Evolutionary conservation across 768 basidiomycete genomes (phyloP).

Genomic region (Phylloporus sp.): DNA sequence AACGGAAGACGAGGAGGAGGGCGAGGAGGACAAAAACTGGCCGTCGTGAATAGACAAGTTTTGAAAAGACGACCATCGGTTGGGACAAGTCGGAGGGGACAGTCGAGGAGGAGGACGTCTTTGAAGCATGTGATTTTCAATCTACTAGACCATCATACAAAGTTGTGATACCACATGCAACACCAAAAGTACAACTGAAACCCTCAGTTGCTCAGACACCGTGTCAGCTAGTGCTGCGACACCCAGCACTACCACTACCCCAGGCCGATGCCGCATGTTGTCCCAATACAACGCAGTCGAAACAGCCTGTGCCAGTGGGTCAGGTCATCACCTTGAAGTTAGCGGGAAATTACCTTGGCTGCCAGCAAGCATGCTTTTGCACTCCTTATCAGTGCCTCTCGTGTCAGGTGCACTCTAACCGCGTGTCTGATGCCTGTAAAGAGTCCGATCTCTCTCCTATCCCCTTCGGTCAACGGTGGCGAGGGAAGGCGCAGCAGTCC

Average conservation of each 20-base stretch:
- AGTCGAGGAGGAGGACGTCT: too few species aligned
- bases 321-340: neutral
- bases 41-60: conserved; percentile 12
- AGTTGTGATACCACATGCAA: conserved; percentile 34
- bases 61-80: conserved; percentile 19
- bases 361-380: conserved; percentile 36
- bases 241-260: conserved; percentile 27
- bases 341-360: conserved; percentile 28
- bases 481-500: conserved; percentile 16
- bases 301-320: conserved; percentile 16
- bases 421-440: neutral
- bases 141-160: neutral
- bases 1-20: conserved; percentile 49
- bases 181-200: conserved; percentile 36
- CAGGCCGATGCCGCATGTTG: conserved; percentile 22
- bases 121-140: conserved; percentile 20
- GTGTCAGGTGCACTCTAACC: conserved; percentile 12
- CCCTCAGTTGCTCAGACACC: conserved; percentile 37
- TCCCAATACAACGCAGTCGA: conserved; percentile 23
- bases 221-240: conserved; percentile 44
- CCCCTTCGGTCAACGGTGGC: neutral
- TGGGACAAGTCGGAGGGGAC: neutral
- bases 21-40: conserved; percentile 42
- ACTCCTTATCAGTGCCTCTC: conserved; percentile 24
- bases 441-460: neutral